These are phyloP conservation scores for Globisporangium acanthophoron DNA, from an alignment of 352 stramenopile genomes.

Conservation along the genomic window DNA sequence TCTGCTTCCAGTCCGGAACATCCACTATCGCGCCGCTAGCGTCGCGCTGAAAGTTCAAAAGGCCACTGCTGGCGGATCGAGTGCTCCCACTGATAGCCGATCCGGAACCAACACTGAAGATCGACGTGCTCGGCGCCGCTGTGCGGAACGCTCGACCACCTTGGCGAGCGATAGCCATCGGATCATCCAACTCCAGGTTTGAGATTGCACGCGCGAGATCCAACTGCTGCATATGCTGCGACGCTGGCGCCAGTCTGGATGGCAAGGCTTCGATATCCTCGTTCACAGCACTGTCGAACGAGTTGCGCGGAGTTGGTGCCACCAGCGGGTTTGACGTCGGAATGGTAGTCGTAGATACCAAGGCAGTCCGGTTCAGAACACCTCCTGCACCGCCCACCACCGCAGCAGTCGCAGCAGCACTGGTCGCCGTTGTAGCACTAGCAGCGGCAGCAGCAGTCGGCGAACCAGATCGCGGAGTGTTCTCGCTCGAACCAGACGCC, in stretches of 20 bases:
- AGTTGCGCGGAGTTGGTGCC: conserved; percentile 12
- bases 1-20: conserved; percentile 54
- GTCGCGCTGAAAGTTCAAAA: conserved; percentile 47
- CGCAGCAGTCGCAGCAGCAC: too few relatives aligned
- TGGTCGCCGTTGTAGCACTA: neutral
- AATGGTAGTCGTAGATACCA: neutral
- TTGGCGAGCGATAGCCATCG: conserved; percentile 59
- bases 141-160: conserved; percentile 40
- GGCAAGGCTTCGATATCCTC: conserved; percentile 15
- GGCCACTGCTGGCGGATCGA: conserved; percentile 25
- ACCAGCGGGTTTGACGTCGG: conserved; percentile 7
- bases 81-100: conserved; percentile 42
- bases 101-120: conserved; percentile 63
- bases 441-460: conserved; percentile 2
- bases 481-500: conserved; percentile 16
- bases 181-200: conserved; percentile 73
- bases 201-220: conserved; percentile 72
- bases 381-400: neutral
- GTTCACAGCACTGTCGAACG: conserved; percentile 13
- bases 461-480: conserved; percentile 5
- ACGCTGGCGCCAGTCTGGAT: conserved; percentile 45
- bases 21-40: conserved; percentile 38
- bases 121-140: conserved; percentile 48
- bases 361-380: neutral
- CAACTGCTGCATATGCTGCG: conserved; percentile 71